A percentile compares a stretch with the other conserved stretches of the same genome.
Conservation (phyloP, 345 rosid species). For the Erodium maritimum region DNA sequence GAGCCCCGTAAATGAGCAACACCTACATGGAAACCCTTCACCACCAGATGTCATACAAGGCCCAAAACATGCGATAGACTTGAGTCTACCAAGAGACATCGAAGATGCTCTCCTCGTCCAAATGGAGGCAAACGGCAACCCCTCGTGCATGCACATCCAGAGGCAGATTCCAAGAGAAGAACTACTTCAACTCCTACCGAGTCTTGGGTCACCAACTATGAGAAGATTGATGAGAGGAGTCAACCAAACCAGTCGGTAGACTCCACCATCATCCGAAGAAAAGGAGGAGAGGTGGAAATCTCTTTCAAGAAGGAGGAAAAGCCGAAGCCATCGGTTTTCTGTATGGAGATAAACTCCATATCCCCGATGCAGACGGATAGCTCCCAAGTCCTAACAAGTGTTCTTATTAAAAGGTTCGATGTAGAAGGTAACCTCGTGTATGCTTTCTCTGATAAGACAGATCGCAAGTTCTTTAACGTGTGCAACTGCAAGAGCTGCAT, state of each 20-base stretch:
- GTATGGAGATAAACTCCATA: too few relatives aligned
- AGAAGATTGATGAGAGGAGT: background rate
- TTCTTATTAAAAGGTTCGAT: too few relatives aligned
- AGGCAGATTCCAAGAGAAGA: too few relatives aligned
- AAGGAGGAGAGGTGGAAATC: background rate
- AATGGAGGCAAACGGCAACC: too few relatives aligned
- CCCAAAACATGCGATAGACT: background rate
- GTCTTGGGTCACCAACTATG: background rate
- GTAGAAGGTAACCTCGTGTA: too few relatives aligned
- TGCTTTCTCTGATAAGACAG: too few relatives aligned
- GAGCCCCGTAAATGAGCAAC: background rate
- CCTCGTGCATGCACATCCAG: too few relatives aligned
- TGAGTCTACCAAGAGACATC: background rate
- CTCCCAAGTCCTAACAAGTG: too few relatives aligned
- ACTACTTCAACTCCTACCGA: background rate
- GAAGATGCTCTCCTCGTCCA: background rate
- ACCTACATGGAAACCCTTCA: background rate
- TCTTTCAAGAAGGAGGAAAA: too few relatives aligned
- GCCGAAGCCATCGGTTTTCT: background rate
- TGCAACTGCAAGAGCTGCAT: too few relatives aligned
- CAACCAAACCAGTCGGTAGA: background rate
- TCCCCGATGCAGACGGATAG: too few relatives aligned
- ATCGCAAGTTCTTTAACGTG: too few relatives aligned
- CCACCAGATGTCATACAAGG: background rate
- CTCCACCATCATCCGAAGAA: background rate